Base-by-base conservation (phyloP, 169 alveolate genomes). In the Amoebophrya sp. region DNA sequence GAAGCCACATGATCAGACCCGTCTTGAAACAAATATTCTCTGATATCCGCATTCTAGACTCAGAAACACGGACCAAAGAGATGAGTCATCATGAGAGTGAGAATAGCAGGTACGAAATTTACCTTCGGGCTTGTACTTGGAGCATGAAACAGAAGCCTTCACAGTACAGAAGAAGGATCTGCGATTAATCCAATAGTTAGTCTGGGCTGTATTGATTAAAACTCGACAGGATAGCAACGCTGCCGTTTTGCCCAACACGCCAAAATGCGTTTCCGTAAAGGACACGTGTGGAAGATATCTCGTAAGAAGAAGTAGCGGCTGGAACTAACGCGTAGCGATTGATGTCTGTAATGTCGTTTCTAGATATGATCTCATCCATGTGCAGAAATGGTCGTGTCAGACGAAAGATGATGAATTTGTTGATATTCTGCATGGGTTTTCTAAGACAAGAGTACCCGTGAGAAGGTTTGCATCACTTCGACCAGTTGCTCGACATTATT, bases 31-130 rank as follows among this genome's bases (percentile, higher is more conserved):
- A 65, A 65, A 65, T 26, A 65, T 12, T 65, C 83, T 65, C 83
- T 36, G 83, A 12, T 65, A 26, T 65, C 83, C 18, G 2, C 83
- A 65, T 1, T 0, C 2, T 36, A 6, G 83, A 29, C 3, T 65
- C 83, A 65, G 83, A 65, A 65, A 65, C 83, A 65, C 83, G 83
- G 83, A 65, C 83, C 83, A 65, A 65, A 65, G 83, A 65, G 12
- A 12, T 65, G 65, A 26, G 83, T 65, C 83, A 65, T 65, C 83
- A 65, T 6, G 12, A 26, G 26, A 53, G 23, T 29, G 33, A 65
- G 3, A 65, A 65, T 26, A 65, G 26, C 83, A 1, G n/a, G 33
- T 29, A 6, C 83, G 83, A 36, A 26, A 29, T 18, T 18, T 26
- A 18, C n/a, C n/a, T n/a, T n/a, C n/a, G n/a, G n/a, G n/a, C n/a